A percentile compares a stretch with the other conserved stretches of the same genome.
phyloP scores from a whole-genome alignment of 768 basidiomycete species.

The Hericium rajendrae region DNA sequence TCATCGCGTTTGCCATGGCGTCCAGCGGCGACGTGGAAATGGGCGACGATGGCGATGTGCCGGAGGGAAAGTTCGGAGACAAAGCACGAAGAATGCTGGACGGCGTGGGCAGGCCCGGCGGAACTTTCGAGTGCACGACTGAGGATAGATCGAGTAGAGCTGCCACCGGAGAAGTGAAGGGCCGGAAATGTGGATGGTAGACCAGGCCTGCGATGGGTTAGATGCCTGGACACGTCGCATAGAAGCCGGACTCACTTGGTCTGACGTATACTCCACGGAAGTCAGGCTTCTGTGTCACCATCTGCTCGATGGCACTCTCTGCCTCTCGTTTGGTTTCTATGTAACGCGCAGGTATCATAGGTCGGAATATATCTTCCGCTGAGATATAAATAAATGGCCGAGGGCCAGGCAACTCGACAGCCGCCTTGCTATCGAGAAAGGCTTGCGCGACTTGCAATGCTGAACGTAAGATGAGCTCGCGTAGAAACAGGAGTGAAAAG shows the following conservation, averaged over 20 bases:
- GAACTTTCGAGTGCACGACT: conserved; percentile 51
- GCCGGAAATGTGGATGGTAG: conserved; percentile 90
- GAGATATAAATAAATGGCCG: conserved; percentile 91
- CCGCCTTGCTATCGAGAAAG: conserved; percentile 41
- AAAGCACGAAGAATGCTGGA: conserved; percentile 50
- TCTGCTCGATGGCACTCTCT: conserved; percentile 55
- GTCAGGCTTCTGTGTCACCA: conserved; percentile 33
- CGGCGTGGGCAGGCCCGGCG: conserved; percentile 52
- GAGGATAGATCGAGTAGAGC: conserved; percentile 77
- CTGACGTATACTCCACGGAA: conserved; percentile 76
- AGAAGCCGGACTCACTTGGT: conserved; percentile 53
- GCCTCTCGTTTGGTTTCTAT: conserved; percentile 93
- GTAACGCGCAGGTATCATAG: conserved; percentile 77
- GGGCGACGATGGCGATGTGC: conserved; percentile 17
- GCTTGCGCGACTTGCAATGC: conserved; percentile 73
- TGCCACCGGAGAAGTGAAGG: conserved; percentile 80
- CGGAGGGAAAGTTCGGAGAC: conserved; percentile 21
- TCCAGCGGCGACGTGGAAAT: conserved; percentile 39
- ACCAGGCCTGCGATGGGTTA: conserved; percentile 58
- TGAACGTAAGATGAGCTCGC: conserved; percentile 17
- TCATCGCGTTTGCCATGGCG: conserved; percentile 68
- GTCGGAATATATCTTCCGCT: conserved; percentile 88
- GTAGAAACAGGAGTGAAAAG: not conserved
- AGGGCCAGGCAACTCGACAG: conserved; percentile 15
- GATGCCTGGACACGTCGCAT: not conserved